Base-by-base conservation (phyloP, 2,329 filamentous ascomycete genomes). In the Hysterium pulicare region DNA sequence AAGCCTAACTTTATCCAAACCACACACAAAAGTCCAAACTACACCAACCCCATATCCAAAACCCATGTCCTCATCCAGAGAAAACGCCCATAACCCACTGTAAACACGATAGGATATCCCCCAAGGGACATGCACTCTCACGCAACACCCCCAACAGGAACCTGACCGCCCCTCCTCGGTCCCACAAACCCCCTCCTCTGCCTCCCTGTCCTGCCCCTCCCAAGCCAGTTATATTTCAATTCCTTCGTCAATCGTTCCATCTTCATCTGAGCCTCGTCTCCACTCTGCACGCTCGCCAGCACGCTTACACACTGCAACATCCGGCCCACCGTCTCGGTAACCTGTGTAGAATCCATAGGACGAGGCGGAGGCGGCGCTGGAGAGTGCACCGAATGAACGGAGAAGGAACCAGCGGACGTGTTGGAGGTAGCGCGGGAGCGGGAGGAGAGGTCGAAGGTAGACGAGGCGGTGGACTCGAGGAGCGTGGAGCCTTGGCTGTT, bases 261-360 rank as follows among this genome's bases (percentile, higher is more conserved):
- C 67, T 85, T 88, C 43, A 77, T 78, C 61, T 91, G 87, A 1
- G 81, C 77, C 28, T 85, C 82, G 50, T 94, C 88, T 8, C 79
- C 79, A 1, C 76, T 81, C 58, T 81, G 84, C 10, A 95, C 79
- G 48, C 83, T 84, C 3, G 88, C 87, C 17, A 98, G 74, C 6
- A 98, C 90, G 62, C 86, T 91, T 67, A 97, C 85, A 66, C 93
- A 98, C 71, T 98, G 93, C 49, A 98, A 74, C 88, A 98, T 95
- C 38, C 91, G 77, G 0, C 90, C 93, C 1, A 96, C 90, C 54
- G 91, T 95, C 54, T 97, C 90, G 1, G 93, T 95, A 41, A 97
- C 82, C 59, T 93, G 82, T 61, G 88, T 86, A 71, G 58, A 81
- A 40, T 68, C 63, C 64, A 69, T 68, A 5, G 62, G 66, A 15